Percentiles rank a stretch among this genome's conserved stretches.
Evolutionary conservation across 2,329 filamentous ascomycete genomes (phyloP).

Genomic region (Aspergillus japonicus): DNA sequence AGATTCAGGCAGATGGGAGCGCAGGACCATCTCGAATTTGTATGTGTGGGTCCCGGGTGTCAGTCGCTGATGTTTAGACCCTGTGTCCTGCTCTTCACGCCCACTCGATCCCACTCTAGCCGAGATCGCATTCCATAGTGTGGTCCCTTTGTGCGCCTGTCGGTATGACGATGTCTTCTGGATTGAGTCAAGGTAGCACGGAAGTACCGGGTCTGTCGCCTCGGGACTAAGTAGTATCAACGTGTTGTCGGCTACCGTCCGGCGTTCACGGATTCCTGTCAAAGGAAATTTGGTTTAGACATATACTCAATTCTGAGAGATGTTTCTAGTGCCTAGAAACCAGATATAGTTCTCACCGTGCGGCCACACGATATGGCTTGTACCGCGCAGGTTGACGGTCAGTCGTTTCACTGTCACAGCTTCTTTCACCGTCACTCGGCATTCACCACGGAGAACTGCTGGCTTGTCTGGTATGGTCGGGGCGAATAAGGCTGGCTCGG

Average conservation of each 20-base stretch:
- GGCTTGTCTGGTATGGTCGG: slow-evolving; percentile 15
- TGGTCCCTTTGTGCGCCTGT: slow-evolving; percentile 3
- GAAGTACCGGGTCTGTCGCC: neutral
- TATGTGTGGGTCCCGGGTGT: slow-evolving; percentile 13
- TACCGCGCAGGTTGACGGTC: slow-evolving; percentile 12
- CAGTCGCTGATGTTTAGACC: neutral
- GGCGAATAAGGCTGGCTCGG: slow-evolving; percentile 17
- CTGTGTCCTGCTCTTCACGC: neutral
- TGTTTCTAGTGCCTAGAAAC: neutral
- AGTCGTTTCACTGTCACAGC: slow-evolving; percentile 10
- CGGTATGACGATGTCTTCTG: neutral
- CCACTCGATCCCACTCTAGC: neutral
- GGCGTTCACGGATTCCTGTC: slow-evolving; percentile 12
- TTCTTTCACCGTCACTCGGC: slow-evolving; percentile 10
- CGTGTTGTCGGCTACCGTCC: slow-evolving; percentile 9
- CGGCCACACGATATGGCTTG: slow-evolving; percentile 16
- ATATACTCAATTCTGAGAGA: neutral
- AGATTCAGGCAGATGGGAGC: slow-evolving; percentile 14
- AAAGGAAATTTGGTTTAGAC: neutral
- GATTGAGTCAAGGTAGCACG: neutral
- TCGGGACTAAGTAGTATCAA: slow-evolving; percentile 10
- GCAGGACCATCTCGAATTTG: slow-evolving; percentile 18
- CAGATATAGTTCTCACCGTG: slow-evolving; percentile 9
- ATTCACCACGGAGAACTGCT: slow-evolving; percentile 16
- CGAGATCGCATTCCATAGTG: slow-evolving; percentile 4